These are phyloP conservation scores for Brettanomyces custersianus DNA, from an alignment of 805 yeast species.

Conservation along the genomic window DNA sequence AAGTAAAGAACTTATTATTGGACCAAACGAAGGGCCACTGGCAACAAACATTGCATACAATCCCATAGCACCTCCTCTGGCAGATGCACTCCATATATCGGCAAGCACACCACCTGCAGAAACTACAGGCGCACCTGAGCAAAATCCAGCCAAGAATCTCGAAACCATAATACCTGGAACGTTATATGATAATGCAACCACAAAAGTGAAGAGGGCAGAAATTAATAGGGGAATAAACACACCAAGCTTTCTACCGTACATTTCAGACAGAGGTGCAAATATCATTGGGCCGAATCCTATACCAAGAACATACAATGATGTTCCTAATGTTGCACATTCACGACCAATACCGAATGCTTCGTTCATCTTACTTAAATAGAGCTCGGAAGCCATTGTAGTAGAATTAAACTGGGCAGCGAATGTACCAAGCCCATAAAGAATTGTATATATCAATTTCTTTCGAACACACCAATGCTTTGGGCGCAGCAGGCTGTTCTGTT, in stretches of 20 bases:
- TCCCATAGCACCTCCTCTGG: slow-evolving; percentile 46
- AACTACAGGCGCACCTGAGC: slow-evolving; percentile 53
- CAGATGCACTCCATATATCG: slow-evolving; percentile 41
- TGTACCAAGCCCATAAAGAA: slow-evolving; percentile 30
- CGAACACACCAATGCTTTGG: slow-evolving; percentile 29
- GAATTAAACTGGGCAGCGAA: slow-evolving; percentile 42
- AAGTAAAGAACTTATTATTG: slow-evolving; percentile 41
- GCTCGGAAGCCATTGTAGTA: slow-evolving; percentile 36
- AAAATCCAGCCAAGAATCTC: slow-evolving; percentile 51
- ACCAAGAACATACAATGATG: slow-evolving; percentile 58
- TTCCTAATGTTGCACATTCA: slow-evolving; percentile 41
- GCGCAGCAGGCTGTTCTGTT: slow-evolving; percentile 12
- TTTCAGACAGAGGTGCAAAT: slow-evolving; percentile 54
- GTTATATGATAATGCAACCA: slow-evolving; percentile 41
- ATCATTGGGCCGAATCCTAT: slow-evolving; percentile 60
- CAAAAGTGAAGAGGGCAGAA: slow-evolving; percentile 36
- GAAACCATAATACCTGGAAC: slow-evolving; percentile 41
- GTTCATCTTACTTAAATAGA: slow-evolving; percentile 17
- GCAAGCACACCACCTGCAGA: slow-evolving; percentile 53
- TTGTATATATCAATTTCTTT: slow-evolving; percentile 30
- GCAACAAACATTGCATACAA: slow-evolving; percentile 42
- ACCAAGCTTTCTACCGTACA: slow-evolving; percentile 33
- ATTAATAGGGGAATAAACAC: slow-evolving; percentile 33
- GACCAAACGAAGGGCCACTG: slow-evolving; percentile 66
- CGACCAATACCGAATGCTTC: slow-evolving; percentile 31